Conservation (phyloP, 2,329 filamentous ascomycete genomes). For the Scedosporium boydii region DNA sequence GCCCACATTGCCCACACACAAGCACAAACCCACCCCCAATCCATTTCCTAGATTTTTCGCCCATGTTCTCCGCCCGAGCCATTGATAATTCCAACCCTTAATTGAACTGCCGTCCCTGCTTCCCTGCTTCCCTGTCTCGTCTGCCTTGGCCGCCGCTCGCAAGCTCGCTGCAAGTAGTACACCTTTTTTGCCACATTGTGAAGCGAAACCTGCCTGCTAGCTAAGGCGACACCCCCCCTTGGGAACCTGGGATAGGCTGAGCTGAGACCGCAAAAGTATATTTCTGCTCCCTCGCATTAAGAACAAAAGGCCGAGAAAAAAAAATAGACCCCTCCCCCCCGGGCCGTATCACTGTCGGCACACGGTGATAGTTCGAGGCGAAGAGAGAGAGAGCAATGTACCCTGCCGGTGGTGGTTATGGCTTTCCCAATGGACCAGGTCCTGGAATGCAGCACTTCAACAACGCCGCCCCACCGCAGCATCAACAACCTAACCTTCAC, state of each 20-base stretch:
- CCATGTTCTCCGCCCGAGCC: constrained; percentile 6
- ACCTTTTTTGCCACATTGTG: not conserved
- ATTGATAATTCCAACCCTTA: constrained; percentile 5
- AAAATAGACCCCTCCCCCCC: not conserved
- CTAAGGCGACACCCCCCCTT: not conserved
- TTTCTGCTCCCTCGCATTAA: not conserved
- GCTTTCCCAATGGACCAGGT: constrained; percentile 6
- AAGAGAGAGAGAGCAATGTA: constrained; percentile 5
- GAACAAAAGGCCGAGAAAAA: not conserved
- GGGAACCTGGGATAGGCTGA: not conserved
- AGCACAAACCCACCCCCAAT: not conserved
- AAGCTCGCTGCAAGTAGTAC: not conserved
- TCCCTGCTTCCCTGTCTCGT: not conserved
- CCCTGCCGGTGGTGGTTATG: constrained; percentile 5
- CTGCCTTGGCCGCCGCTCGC: not conserved
- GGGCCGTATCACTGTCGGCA: not conserved
- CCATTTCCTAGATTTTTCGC: constrained; percentile 2
- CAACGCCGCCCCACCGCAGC: constrained; percentile 4
- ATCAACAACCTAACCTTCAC: constrained; percentile 4
- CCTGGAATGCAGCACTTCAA: constrained; percentile 5
- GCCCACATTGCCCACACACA: not conserved
- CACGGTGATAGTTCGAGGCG: not conserved
- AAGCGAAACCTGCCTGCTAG: not conserved
- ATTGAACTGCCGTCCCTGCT: constrained; percentile 1
- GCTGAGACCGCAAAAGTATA: not conserved